Base-by-base conservation (phyloP, 2,329 filamentous ascomycete genomes). In the Diaporthe sp. region DNA sequence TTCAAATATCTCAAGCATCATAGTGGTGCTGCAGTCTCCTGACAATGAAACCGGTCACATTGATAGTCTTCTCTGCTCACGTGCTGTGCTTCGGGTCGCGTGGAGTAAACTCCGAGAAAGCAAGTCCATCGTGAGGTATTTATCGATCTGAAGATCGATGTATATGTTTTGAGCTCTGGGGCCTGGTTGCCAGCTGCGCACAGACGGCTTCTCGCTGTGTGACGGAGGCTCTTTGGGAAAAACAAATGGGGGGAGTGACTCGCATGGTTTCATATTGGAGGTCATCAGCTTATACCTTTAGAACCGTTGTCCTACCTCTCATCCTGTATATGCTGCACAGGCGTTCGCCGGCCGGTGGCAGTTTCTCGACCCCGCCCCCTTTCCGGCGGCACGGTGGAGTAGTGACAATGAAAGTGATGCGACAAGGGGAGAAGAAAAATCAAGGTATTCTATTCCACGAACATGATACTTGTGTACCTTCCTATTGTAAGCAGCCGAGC, bases 401-500 rank as follows among this genome's bases (percentile, higher is more conserved):
- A 10, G 22, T 34, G 17, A 31, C 22, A 42, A 12, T 3, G 3
- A 49, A 31, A 7, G 17, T 31, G 37, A 19, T 22, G n/a, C n/a
- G 42, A 34, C 8, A 34, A 22, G 28, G n/a, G 15, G 42, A 34
- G 8, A 34, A 22, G 28, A 65, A 46, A 49, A 65, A 31, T 9
- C 15, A 34, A 49, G 61, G 25, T 65, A 65, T 49, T 65, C 61
- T 65, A 65, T 65, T 65, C 42, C 61, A 49, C 19, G 59, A 65
- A 65, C 37, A 65, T 15, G 59, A 65, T 65, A 65, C 59, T 65
- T 31, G 25, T 65, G 59, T 46, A 46, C 39, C 59, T 31, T 13
- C 59, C 59, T 65, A 65, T 46, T 65, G 59, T 31, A 15, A 46
- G 28, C 42, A 22, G 34, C 34, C 31, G 25, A 28, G 51, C 42